Percentiles rank a stretch among this genome's conserved stretches.
Evolutionary conservation across 2,329 filamentous ascomycete species (phyloP).

Genomic region (Talaromyces sp.): DNA sequence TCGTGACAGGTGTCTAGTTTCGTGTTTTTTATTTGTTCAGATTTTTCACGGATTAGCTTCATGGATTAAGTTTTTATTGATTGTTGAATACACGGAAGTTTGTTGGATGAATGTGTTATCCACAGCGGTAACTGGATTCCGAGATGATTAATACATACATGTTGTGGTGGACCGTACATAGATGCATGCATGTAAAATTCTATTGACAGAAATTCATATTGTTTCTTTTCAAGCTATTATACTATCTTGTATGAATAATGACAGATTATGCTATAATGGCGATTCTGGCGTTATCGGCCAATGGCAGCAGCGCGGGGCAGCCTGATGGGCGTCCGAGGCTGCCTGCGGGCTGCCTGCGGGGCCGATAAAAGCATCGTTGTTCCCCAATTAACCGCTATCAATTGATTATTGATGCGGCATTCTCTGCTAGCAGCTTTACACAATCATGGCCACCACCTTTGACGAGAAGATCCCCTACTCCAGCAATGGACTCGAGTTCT

Average conservation of each 20-base stretch:
- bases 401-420: background rate
- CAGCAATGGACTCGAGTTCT: constrained; percentile 9
- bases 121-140: background rate
- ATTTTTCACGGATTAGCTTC: background rate
- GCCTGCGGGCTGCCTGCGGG: too few species aligned
- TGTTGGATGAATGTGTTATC: background rate
- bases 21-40: background rate
- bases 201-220: too few species aligned
- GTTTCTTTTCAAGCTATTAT: too few species aligned
- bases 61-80: background rate
- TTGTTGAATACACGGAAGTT: background rate
- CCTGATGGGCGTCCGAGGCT: too few species aligned
- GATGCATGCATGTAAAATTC: too few species aligned
- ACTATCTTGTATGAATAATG: too few species aligned
- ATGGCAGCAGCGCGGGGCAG: background rate
- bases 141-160: background rate
- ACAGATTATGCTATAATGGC: background rate
- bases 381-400: background rate
- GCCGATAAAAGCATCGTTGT: background rate
- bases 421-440: background rate
- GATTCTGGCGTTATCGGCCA: background rate
- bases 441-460: constrained; percentile 9
- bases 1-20: background rate
- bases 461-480: constrained; percentile 10
- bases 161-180: too few species aligned